Evolutionary conservation across 768 basidiomycete genomes (phyloP), one percentile per base, ranked within the genome.

Genomic region (Boletus eberwhitei): DNA sequence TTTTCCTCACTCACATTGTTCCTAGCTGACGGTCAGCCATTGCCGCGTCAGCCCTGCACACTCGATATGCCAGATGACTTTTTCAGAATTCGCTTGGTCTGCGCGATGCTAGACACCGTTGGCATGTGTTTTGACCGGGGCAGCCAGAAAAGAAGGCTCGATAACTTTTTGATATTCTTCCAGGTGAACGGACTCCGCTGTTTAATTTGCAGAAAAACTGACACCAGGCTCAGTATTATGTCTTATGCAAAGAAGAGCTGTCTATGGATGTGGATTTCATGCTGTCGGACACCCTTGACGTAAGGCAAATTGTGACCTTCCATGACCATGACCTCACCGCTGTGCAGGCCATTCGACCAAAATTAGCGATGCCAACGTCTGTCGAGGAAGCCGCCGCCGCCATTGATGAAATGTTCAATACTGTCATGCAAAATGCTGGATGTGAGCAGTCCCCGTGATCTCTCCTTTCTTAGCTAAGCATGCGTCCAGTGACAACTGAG

Each of bases 251-350:
- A 73, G 80, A 86, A 42, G 77, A 84, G 22, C 70, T 95, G n/a
- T 88, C 97, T 0, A 95, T 98, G 94, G 97, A 99, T 58, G 88
- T 97, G 12, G 95, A 97, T 50, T 99, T 98, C 72, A 96, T 98
- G 93, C 71, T 97, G 8, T 84, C 85, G 0, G 97, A 99, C 70
- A 97, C 96, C 1, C 71, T 99, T 9, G 95, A 98, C 75, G 93
- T 93, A 59, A 61, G 74, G 55, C 5, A 17, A 32, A 32, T 24
- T 42, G 26, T 48, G 44, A 3, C 4, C 4, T 39, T 45, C 21
- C 38, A 40, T 45, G 4, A 29, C 16, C 8, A 36, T 47, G 32
- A 32, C 42, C 47, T 55, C 50, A 59, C 35, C 51, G 37, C 31
- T 31, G 40, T 55, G 5, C 55, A 94, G 91, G 87, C 89, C 46